phyloP scores from a whole-genome alignment of 192 early-diverging fungal genomes.

The Coemansia sp. region DNA sequence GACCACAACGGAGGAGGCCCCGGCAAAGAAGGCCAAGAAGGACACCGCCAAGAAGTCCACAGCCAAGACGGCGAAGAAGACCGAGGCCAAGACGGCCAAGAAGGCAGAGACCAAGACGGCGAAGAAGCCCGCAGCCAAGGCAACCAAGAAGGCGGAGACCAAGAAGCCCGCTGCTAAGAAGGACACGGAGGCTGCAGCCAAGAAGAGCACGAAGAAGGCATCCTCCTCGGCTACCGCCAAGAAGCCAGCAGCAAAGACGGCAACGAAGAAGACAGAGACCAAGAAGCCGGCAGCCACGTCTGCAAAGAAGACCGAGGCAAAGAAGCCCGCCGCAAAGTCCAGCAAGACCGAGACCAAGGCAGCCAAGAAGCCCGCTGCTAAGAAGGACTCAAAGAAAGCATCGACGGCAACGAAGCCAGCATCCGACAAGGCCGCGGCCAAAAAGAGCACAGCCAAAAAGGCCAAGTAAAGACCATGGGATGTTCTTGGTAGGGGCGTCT shows the following conservation, averaged over 20 bases:
- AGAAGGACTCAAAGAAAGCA: constrained; percentile 6
- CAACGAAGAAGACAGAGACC: constrained; percentile 9
- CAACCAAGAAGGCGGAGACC: constrained; percentile 14
- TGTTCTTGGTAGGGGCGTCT: constrained; percentile 1
- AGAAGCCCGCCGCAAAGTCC: constrained; percentile 6
- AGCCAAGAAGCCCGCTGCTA: constrained; percentile 9
- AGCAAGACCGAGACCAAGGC: constrained; percentile 9
- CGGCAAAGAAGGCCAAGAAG: constrained; percentile 27
- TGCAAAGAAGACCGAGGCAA: constrained; percentile 15
- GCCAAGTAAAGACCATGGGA: constrained; percentile 12
- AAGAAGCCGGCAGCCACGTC: constrained; percentile 19
- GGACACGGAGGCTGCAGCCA: constrained; percentile 10
- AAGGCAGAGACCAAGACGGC: constrained; percentile 17
- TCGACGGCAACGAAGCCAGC: constrained; percentile 5
- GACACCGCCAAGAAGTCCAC: constrained; percentile 10
- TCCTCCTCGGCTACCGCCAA: too few relatives aligned
- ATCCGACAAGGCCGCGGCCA: constrained; percentile 4
- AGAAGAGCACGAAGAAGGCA: constrained; percentile 16
- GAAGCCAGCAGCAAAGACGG: too few relatives aligned
- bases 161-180: constrained; percentile 34
- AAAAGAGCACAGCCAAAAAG: constrained; percentile 14
- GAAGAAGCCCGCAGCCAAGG: constrained; percentile 19
- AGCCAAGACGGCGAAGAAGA: constrained; percentile 18
- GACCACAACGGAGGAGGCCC: constrained; percentile 18
- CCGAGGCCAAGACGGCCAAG: constrained; percentile 18